Evolutionary conservation across 805 yeast species (phyloP).

Genomic region (Wickerhamiella vanderwaltii): DNA sequence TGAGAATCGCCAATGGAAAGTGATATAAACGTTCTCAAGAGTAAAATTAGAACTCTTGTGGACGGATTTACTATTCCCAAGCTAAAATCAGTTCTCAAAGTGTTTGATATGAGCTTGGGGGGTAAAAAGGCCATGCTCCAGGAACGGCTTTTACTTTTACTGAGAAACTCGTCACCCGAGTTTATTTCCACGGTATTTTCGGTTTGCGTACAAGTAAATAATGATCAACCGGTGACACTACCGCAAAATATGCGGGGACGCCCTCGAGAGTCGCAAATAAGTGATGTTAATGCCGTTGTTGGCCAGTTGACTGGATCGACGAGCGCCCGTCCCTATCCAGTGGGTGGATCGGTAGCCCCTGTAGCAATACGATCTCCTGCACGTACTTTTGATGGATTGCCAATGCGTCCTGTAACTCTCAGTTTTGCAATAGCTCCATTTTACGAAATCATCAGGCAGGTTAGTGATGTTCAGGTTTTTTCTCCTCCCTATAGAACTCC

Average conservation of each 20-base stretch:
- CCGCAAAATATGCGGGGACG: background rate
- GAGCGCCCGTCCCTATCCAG: no score
- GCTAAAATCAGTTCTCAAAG: constrained; percentile 24
- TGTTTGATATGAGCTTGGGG: constrained; percentile 34
- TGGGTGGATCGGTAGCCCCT: background rate
- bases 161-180: background rate
- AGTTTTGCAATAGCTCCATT: background rate
- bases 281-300: background rate
- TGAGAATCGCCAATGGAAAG: background rate
- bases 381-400: background rate
- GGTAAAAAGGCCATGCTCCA: constrained; percentile 55
- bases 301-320: background rate
- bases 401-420: background rate
- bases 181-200: background rate
- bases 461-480: background rate
- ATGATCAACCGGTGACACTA: background rate
- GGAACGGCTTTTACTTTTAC: constrained; percentile 29
- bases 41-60: background rate
- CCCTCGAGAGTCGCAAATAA: no score
- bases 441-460: background rate
- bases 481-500: no score
- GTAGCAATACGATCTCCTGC: no score
- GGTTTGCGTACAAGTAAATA: background rate
- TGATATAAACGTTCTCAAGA: background rate
- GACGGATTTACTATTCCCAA: constrained; percentile 18